These are phyloP conservation scores for Nakazawaea pomicola DNA, from an alignment of 805 yeast genomes.

Conservation along the genomic window DNA sequence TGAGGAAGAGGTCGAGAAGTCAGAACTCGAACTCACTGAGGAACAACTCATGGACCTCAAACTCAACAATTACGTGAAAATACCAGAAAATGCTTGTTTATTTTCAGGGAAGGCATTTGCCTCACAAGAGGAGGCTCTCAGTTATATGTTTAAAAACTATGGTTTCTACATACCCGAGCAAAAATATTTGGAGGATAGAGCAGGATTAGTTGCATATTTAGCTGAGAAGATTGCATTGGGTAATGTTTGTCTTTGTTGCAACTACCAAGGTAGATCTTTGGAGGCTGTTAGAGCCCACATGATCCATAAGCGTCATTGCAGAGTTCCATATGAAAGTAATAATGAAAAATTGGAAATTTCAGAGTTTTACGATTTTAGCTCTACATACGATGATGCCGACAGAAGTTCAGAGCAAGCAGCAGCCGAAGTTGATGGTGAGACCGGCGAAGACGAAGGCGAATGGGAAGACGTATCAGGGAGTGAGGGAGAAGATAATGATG, in stretches of 20 bases:
- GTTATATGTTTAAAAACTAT: conserved; percentile 74
- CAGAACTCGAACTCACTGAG: conserved; percentile 8
- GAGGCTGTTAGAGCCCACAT: conserved; percentile 90
- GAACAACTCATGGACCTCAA: conserved; percentile 37
- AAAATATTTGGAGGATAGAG: conserved; percentile 58
- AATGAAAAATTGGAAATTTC: conserved; percentile 73
- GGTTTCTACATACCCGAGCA: conserved; percentile 89
- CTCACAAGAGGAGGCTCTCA: conserved; percentile 39
- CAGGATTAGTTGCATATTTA: conserved; percentile 69
- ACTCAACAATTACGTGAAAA: conserved; percentile 38
- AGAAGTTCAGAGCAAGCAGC: conserved; percentile 13
- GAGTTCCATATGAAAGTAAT: conserved; percentile 79
- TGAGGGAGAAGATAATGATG: conserved; percentile 30
- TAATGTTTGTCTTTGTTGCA: conserved; percentile 76
- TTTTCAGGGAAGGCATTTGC: conserved; percentile 38
- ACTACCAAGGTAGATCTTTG: conserved; percentile 75
- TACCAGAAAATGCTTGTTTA: conserved; percentile 45
- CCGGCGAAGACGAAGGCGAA: conserved; percentile 27
- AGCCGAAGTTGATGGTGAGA: conserved; percentile 22
- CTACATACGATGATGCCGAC: conserved; percentile 44
- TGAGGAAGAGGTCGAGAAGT: conserved; percentile 14
- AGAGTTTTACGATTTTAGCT: conserved; percentile 78
- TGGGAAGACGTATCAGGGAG: conserved; percentile 28
- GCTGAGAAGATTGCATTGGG: conserved; percentile 82
- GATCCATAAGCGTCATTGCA: conserved; percentile 79